Percentiles rank a stretch among this genome's conserved stretches.
These are phyloP conservation scores for Pseudopyricularia javanii DNA, from an alignment of 2,329 filamentous ascomycete genomes.

Conservation along the genomic window DNA sequence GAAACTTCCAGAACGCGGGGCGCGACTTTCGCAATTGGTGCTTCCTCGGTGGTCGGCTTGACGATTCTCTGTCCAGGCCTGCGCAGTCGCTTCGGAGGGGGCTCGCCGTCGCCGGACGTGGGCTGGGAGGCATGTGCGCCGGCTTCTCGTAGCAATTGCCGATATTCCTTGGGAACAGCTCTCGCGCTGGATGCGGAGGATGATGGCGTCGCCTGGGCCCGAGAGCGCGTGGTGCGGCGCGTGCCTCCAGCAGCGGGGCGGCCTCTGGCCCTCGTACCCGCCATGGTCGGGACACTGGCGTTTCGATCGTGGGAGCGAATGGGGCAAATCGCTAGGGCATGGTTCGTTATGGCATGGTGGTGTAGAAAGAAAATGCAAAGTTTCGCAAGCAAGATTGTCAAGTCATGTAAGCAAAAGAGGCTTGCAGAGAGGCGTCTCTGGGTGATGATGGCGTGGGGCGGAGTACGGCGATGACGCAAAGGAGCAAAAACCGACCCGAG, in stretches of 20 bases:
- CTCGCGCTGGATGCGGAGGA: background rate
- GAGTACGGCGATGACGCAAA: too few relatives aligned
- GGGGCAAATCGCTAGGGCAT: background rate
- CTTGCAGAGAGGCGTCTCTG: too few relatives aligned
- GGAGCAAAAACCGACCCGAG: too few relatives aligned
- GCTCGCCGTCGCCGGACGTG: background rate
- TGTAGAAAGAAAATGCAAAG: background rate
- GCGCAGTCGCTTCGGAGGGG: constrained; percentile 9
- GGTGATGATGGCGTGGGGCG: too few relatives aligned
- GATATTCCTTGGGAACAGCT: constrained; percentile 6
- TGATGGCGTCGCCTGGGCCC: background rate
- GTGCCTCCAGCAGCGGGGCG: background rate
- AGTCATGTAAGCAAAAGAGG: too few relatives aligned
- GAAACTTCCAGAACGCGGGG: background rate
- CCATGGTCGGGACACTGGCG: background rate
- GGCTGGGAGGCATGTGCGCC: constrained; percentile 4
- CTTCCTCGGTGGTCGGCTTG: background rate
- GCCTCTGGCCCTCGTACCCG: background rate
- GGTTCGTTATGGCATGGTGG: background rate
- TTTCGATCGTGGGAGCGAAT: background rate
- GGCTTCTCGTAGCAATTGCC: constrained; percentile 9
- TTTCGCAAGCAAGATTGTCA: background rate
- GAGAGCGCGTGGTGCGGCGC: constrained; percentile 1
- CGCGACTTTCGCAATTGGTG: background rate
- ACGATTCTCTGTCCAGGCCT: constrained; percentile 9